Base-by-base conservation (phyloP, 2,329 filamentous ascomycete genomes). In the Fusarium sp. region DNA sequence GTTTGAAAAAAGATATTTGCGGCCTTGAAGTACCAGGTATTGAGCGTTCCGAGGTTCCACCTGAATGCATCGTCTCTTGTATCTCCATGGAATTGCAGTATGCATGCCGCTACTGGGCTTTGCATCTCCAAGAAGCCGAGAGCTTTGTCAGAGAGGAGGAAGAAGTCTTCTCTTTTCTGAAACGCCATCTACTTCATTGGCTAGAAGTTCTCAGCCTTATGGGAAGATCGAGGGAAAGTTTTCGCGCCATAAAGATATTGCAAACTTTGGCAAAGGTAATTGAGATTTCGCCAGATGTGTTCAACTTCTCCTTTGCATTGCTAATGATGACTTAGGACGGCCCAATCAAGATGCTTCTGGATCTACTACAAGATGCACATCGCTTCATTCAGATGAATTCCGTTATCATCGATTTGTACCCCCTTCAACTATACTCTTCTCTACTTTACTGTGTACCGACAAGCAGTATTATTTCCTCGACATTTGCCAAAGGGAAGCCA, bases 41-140 rank as follows among this genome's bases (percentile, higher is more conserved):
- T 2, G 11, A 7, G 4, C 45, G 45, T 5, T 36, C 45, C 7
- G 5, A 6, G 19, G 3, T 8, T 3, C 15, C 49, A 36, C 2
- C n/a, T 31, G 14, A 5, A 15, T 6, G 13, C 26, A 7, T 6
- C 5, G 14, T 7, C 6, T 36, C 10, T 8, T 5, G 33, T 7
- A 45, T 49, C 19, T 19, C 17, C 19, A 26, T 59, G 65, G 33
- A 55, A 17, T 17, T 56, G 24, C 34, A 76, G 56, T 85, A 84
- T 73, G 80, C 80, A 14, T 83, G 80, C 70, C 71, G 72, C 3
- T 81, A 83, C 65, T 84, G 79, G 70, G 9, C 36, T n/a, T 10
- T 26, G n/a, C 56, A 59, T 9, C 7, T 58, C 2, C 11, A 33
- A 17, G 9, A 17, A 6, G 19, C 40, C 11, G 11, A n/a, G 9